phyloP scores from a whole-genome alignment of 2,329 filamentous ascomycete species.

The Graphilbum fragrans region DNA sequence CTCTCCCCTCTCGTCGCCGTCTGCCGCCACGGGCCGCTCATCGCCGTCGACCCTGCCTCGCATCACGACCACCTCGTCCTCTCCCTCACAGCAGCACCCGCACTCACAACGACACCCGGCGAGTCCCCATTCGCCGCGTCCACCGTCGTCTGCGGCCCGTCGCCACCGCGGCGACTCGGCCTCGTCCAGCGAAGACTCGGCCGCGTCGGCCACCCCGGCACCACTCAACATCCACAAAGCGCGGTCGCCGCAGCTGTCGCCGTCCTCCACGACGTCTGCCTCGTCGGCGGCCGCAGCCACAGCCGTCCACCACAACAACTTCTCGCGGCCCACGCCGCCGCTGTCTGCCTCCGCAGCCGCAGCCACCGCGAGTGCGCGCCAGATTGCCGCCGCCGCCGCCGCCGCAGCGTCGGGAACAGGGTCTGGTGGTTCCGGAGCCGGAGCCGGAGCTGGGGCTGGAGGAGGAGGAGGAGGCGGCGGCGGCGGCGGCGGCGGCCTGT shows the following conservation, averaged over 20 bases:
- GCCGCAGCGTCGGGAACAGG: background rate
- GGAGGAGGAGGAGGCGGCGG: too few species aligned
- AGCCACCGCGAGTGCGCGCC: constrained; percentile 10
- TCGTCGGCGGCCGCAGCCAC: constrained; percentile 22
- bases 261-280: background rate
- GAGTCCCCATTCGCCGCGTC: constrained; percentile 5
- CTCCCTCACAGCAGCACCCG: constrained; percentile 14
- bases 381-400: constrained; percentile 1
- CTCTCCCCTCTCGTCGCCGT: constrained; percentile 31
- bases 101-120: too few species aligned
- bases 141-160: constrained; percentile 20
- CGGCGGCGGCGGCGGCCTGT: too few species aligned
- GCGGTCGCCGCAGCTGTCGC: constrained; percentile 9
- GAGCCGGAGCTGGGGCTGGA: too few species aligned
- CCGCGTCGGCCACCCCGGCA: constrained; percentile 5
- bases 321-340: constrained; percentile 39
- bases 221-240: constrained; percentile 34
- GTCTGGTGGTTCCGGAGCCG: background rate
- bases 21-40: too few species aligned
- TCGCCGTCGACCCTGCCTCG: constrained; percentile 6
- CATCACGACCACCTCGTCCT: constrained; percentile 4
- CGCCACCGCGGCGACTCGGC: constrained; percentile 31
- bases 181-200: constrained; percentile 28
- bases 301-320: constrained; percentile 34
- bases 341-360: constrained; percentile 17